Evolutionary conservation across 441 rosid genomes (phyloP).

Genomic region (Omphalea diandra): DNA sequence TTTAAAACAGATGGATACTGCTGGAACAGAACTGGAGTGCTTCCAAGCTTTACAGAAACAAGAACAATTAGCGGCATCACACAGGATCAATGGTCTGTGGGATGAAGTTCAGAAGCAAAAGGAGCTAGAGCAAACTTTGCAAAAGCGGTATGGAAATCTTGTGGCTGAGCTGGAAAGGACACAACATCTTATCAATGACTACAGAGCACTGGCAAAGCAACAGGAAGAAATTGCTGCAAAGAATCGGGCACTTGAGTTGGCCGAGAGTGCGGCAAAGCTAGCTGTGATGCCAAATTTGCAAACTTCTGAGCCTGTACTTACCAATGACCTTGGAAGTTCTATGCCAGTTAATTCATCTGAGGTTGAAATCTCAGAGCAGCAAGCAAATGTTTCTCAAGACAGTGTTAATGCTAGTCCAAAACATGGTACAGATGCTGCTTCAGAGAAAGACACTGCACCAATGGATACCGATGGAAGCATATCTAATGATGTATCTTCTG

Average conservation of each 20-base stretch:
- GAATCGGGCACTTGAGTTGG: conserved; percentile 35
- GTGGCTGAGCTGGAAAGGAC: conserved; percentile 56
- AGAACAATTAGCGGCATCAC: conserved; percentile 84
- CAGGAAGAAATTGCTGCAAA: conserved; percentile 48
- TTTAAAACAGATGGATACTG: conserved; percentile 78
- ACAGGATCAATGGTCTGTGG: conserved; percentile 74
- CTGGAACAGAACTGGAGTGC: conserved; percentile 89
- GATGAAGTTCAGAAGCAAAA: conserved; percentile 89
- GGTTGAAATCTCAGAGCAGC: conserved; percentile 22
- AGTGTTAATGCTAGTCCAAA: conserved; percentile 1
- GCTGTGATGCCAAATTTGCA: conserved; percentile 29
- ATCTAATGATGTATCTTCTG: conserved; percentile 11
- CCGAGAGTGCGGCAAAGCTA: conserved; percentile 29
- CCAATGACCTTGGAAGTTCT: conserved; percentile 19
- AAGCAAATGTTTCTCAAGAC: conserved; percentile 10
- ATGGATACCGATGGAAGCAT: conserved; percentile 18
- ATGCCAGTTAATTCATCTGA: conserved; percentile 19
- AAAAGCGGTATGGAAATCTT: conserved; percentile 71
- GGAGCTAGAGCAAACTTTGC: conserved; percentile 73
- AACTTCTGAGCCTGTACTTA: conserved; percentile 14
- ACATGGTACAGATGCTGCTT: conserved; percentile 23
- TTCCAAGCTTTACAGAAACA: conserved; percentile 90
- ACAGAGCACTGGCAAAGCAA: conserved; percentile 50
- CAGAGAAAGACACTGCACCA: conserved; percentile 20
- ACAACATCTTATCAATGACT: conserved; percentile 40